A percentile compares a stretch with the other conserved stretches of the same genome.
These are phyloP conservation scores for Rhodomyrtus psidioides DNA, from an alignment of 441 rosid species.

Conservation along the genomic window DNA sequence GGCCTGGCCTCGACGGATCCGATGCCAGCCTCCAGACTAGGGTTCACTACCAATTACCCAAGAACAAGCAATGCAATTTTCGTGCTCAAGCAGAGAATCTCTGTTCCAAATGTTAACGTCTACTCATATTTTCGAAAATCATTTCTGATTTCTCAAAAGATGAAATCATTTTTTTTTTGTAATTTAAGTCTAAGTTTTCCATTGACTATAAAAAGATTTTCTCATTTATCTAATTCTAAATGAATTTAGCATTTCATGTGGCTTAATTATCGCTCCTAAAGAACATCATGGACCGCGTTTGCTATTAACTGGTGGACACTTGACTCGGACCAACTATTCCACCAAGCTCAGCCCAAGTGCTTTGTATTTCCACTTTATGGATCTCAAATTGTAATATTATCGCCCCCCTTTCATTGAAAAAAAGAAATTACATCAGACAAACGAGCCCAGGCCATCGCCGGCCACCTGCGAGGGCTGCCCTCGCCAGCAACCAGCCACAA, in stretches of 20 bases:
- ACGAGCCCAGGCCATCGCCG: too few species aligned
- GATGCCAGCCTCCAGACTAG: too few species aligned
- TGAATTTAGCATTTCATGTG: background rate
- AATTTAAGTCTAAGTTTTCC: background rate
- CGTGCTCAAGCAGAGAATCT: background rate
- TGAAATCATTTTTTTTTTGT: background rate
- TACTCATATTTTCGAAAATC: background rate
- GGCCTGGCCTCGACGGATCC: background rate
- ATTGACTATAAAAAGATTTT: background rate
- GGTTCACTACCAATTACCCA: background rate
- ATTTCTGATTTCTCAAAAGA: background rate
- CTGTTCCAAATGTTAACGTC: background rate
- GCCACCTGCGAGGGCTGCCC: too few species aligned
- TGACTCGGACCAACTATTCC: background rate
- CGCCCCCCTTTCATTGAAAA: background rate
- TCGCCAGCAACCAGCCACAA: too few species aligned
- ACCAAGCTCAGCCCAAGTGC: background rate
- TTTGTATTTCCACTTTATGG: background rate
- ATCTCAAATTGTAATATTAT: background rate
- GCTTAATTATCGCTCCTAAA: background rate
- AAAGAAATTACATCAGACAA: too few species aligned
- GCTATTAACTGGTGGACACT: background rate
- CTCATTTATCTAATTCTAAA: background rate
- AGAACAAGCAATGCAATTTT: background rate
- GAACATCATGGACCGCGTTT: background rate